phyloP scores from a whole-genome alignment of 2,329 filamentous ascomycete genomes.

The Neonectria coccinea region DNA sequence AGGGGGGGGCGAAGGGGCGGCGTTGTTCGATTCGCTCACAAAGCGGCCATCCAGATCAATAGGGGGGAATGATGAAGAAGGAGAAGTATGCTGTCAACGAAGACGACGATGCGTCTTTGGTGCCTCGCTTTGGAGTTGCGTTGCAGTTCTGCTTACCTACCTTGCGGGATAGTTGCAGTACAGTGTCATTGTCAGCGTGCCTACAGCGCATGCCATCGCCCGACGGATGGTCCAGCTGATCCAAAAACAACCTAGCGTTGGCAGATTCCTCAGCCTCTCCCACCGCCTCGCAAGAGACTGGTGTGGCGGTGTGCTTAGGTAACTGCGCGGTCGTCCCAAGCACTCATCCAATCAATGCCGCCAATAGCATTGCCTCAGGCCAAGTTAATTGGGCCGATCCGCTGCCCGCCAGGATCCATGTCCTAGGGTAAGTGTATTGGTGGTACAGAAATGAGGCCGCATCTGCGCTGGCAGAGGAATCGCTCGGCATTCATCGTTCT shows the following conservation, averaged over 20 bases:
- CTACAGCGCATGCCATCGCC: slow-evolving; percentile 9
- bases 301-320: slow-evolving; percentile 31
- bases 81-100: slow-evolving; percentile 6
- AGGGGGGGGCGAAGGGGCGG: slow-evolving; percentile 18
- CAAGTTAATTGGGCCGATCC: slow-evolving; percentile 12
- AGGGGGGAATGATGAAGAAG: slow-evolving; percentile 7
- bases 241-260: slow-evolving; percentile 43
- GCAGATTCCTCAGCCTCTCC: slow-evolving; percentile 37
- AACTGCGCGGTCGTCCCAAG: not conserved
- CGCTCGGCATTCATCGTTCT: not conserved
- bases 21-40: slow-evolving; percentile 17
- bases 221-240: slow-evolving; percentile 26
- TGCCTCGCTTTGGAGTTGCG: slow-evolving; percentile 13
- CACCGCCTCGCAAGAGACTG: slow-evolving; percentile 29
- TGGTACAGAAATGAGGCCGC: not conserved
- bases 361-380: slow-evolving; percentile 7
- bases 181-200: slow-evolving; percentile 14
- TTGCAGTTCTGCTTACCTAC: slow-evolving; percentile 12
- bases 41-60: slow-evolving; percentile 12
- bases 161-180: slow-evolving; percentile 1
- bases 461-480: slow-evolving; percentile 11
- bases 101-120: slow-evolving; percentile 20
- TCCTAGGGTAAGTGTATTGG: slow-evolving; percentile 2
- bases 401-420: not conserved
- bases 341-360: not conserved